These are phyloP conservation scores for Aschersonia sp. DNA, from an alignment of 2,329 filamentous ascomycete genomes.

Conservation along the genomic window DNA sequence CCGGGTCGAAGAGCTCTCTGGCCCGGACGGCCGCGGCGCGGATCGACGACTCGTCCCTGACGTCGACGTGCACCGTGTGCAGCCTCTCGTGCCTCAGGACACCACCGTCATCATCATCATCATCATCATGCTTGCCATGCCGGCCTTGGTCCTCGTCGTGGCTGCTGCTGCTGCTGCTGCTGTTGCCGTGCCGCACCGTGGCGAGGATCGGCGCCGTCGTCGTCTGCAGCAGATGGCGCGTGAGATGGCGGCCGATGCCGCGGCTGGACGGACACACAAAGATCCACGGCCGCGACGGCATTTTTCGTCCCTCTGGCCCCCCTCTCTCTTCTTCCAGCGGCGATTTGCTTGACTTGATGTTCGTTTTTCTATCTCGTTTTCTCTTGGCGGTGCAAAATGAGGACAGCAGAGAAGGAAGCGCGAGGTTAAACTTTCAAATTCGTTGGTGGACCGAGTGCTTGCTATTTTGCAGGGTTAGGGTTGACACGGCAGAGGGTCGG, in stretches of 20 bases:
- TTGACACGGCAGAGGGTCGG: too few relatives aligned
- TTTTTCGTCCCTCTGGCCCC: constrained; percentile 5
- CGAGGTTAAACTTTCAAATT: too few relatives aligned
- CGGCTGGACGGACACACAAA: constrained; percentile 31
- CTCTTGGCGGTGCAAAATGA: not conserved
- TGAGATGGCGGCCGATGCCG: constrained; percentile 33
- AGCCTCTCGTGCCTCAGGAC: constrained; percentile 16
- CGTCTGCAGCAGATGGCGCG: constrained; percentile 30
- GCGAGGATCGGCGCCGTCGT: constrained; percentile 34
- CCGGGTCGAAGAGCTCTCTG: constrained; percentile 33
- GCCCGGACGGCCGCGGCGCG: constrained; percentile 37
- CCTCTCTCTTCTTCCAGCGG: not conserved
- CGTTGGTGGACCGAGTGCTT: too few relatives aligned
- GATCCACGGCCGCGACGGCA: constrained; percentile 35
- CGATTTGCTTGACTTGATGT: too few relatives aligned
- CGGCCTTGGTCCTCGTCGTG: constrained; percentile 9
- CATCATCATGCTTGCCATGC: constrained; percentile 13
- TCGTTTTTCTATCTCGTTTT: not conserved
- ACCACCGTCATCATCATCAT: constrained; percentile 8
- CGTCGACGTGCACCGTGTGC: constrained; percentile 26
- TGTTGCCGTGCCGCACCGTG: constrained; percentile 22
- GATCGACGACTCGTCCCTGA: constrained; percentile 48
- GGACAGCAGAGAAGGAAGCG: not conserved
- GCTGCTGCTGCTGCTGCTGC: constrained; percentile 12
- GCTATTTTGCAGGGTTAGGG: too few relatives aligned